phyloP scores from a whole-genome alignment of 2,329 filamentous ascomycete genomes.

The Diplocarpon rosae region DNA sequence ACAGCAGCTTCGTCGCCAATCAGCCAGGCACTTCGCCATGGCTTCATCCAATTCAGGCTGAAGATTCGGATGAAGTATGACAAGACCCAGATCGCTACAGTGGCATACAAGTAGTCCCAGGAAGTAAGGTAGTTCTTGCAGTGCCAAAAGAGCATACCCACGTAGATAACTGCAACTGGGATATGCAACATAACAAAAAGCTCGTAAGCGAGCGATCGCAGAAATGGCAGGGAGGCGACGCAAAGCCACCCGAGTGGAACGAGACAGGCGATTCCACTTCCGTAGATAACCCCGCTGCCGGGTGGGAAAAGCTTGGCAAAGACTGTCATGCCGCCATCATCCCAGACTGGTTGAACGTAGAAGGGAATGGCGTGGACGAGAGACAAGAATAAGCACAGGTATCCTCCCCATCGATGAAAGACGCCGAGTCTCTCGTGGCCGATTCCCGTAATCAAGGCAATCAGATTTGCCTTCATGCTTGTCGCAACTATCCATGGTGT shows the following conservation, averaged over 20 bases:
- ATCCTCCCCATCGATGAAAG: constrained; percentile 83
- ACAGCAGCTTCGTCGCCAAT: constrained; percentile 88
- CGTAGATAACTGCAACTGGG: constrained; percentile 67
- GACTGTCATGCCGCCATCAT: constrained; percentile 59
- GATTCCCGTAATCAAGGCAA: constrained; percentile 77
- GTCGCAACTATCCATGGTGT: constrained; percentile 87
- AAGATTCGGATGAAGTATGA: constrained; percentile 68
- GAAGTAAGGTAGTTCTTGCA: constrained; percentile 85
- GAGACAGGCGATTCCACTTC: constrained; percentile 72
- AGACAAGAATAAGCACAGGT: constrained; percentile 72
- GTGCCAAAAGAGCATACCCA: constrained; percentile 90
- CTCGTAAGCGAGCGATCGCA: constrained; percentile 74
- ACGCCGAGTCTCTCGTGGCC: constrained; percentile 88
- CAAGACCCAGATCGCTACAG: constrained; percentile 63
- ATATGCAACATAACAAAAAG: constrained; percentile 74
- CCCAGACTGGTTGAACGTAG: constrained; percentile 79
- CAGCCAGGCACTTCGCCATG: constrained; percentile 67
- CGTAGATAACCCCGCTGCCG: constrained; percentile 62
- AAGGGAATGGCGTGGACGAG: constrained; percentile 82
- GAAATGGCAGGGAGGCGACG: constrained; percentile 67
- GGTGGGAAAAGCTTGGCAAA: constrained; percentile 60
- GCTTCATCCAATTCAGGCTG: constrained; percentile 83
- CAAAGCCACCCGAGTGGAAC: constrained; percentile 77
- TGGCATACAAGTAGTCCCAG: constrained; percentile 80
- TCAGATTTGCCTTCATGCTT: constrained; percentile 81